Evolutionary conservation across 768 basidiomycete genomes (phyloP).

Genomic region (Kwoniella sp.): DNA sequence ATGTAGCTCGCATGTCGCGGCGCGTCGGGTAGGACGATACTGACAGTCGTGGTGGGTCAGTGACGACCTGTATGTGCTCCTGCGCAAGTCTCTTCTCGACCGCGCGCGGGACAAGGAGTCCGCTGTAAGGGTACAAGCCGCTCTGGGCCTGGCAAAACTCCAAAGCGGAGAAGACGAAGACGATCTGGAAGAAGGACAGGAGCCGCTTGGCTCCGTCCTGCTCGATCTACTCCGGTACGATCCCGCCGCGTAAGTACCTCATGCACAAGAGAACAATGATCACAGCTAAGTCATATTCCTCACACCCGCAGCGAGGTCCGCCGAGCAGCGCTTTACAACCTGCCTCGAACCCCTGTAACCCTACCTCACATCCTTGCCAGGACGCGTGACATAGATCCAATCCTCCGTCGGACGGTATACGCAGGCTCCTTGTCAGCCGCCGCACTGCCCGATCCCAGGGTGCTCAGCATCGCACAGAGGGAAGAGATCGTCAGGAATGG

Average conservation of each 20-base stretch:
- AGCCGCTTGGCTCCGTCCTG: slow-evolving; percentile 49
- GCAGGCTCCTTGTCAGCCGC: slow-evolving; percentile 60
- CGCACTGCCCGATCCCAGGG: slow-evolving; percentile 59
- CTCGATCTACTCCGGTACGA: slow-evolving; percentile 65
- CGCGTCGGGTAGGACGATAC: neutral
- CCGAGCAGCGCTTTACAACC: slow-evolving; percentile 66
- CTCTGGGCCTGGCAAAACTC: slow-evolving; percentile 72
- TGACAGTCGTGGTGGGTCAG: slow-evolving; percentile 54
- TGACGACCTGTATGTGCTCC: slow-evolving; percentile 64
- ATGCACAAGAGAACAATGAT: neutral
- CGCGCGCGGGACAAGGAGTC: slow-evolving; percentile 76
- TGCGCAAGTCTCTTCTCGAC: slow-evolving; percentile 65
- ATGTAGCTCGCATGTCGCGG: neutral
- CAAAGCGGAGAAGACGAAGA: slow-evolving; percentile 67
- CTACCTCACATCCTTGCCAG: slow-evolving; percentile 68
- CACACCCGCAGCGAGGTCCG: slow-evolving; percentile 70
- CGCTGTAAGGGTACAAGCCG: slow-evolving; percentile 70
- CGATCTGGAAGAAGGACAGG: slow-evolving; percentile 50
- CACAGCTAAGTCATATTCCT: neutral
- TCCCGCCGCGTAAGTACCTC: slow-evolving; percentile 62
- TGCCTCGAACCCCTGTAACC: slow-evolving; percentile 59
- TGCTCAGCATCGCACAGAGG: slow-evolving; percentile 66
- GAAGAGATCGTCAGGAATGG: slow-evolving; percentile 76
- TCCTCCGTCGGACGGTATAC: slow-evolving; percentile 71
- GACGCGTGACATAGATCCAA: slow-evolving; percentile 71